Evolutionary conservation across 805 yeast species (phyloP), one percentile per base, ranked within the genome.

Genomic region (Blastobotrys terrestris): DNA sequence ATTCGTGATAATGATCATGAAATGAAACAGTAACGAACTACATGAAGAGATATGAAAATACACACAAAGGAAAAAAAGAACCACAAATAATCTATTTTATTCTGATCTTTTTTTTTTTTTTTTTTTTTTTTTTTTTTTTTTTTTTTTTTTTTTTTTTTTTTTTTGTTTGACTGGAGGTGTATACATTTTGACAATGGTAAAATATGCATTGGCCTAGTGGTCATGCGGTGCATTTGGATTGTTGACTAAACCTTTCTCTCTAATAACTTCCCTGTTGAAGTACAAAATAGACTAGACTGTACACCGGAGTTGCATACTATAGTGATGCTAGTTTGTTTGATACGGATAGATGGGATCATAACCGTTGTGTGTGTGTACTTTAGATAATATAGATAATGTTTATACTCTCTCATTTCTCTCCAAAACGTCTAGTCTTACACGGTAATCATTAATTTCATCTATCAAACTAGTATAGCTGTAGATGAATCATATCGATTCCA

Each of bases 1-100:
- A 58, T 69, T n/a, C 40, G 60, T 6, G 40, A 45, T n/a, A 35
- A 16, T 26, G 39, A 21, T 22, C 19, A n/a, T 14, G 20, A 43
- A 20, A 43, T 43, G 45, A 43, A 20, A 13, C 35, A 26, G 35
- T 26, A 20, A 43, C 20, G 45, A 43, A 14, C 21, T 40, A 14
- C n/a, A 40, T 11, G 44, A 7, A 11, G 44, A 7, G 7, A 40
- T 40, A 7, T 40, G 16, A n/a, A 11, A n/a, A 40, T 40, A 35
- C 16, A 40, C 16, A 40, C 16, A 40, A 6, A n/a, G 44, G 44
- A 31, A 31, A 39, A 39, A 39, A 26, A 5, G 35, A 26, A 26
- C 35, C 8, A 26, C 11, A 6, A 26, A 26, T 11, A n/a, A n/a
- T n/a, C n/a, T n/a, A 6, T 26, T 26, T 26, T 26, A 26, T 26